Evolutionary conservation across 306 rosid species (phyloP).

Genomic region (Hippophae rhamnoides): DNA sequence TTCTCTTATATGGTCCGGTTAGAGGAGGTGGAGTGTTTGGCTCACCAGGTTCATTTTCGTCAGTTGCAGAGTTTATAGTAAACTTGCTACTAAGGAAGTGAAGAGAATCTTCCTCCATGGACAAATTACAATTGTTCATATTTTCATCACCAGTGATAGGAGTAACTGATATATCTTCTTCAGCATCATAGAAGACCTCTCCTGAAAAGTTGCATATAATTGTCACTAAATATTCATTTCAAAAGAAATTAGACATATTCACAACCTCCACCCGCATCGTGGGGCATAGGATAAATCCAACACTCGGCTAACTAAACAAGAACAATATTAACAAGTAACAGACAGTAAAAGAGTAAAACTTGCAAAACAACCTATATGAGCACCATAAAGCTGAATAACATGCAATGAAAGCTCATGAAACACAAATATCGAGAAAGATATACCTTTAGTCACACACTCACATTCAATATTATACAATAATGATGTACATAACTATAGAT

Average conservation of each 20-base stretch:
- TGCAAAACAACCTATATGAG: not conserved
- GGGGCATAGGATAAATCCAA: slow-evolving; percentile 6
- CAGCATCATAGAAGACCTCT: slow-evolving; percentile 69
- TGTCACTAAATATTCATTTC: slow-evolving; percentile 19
- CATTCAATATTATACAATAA: not conserved
- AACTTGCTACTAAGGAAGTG: slow-evolving; percentile 20
- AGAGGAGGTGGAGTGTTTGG: slow-evolving; percentile 65
- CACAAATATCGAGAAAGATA: not conserved
- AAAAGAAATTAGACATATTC: slow-evolving; percentile 13
- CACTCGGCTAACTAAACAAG: not conserved
- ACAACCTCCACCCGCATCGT: slow-evolving; percentile 19
- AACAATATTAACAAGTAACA: slow-evolving; percentile 10
- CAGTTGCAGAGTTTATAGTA: slow-evolving; percentile 23
- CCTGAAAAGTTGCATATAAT: slow-evolving; percentile 39
- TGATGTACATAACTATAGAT: not conserved
- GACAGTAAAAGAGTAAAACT: not conserved
- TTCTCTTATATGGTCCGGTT: slow-evolving; percentile 70
- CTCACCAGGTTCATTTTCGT: slow-evolving; percentile 18
- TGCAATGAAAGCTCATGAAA: not conserved
- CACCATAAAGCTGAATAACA: not conserved
- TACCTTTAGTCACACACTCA: not conserved
- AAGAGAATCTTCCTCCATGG: slow-evolving; percentile 27
- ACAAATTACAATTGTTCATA: slow-evolving; percentile 16
- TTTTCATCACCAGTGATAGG: slow-evolving; percentile 31
- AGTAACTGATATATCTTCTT: slow-evolving; percentile 32